Base-by-base conservation (phyloP, 2,329 filamentous ascomycete genomes). In the Aspergillus sclerotialis region DNA sequence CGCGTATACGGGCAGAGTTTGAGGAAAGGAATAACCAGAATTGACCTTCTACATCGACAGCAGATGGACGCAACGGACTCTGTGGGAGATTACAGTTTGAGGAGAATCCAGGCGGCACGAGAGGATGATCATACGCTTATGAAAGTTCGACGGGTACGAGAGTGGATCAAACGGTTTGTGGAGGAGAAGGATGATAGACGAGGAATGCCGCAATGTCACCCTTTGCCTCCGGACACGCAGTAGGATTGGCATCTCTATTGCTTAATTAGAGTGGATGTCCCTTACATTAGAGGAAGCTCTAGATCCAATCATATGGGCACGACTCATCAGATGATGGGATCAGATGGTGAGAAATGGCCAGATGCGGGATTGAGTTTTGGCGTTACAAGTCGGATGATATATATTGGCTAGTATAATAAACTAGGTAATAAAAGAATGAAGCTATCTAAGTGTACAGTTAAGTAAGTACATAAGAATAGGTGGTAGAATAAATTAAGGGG, bases 1-100 rank as follows among this genome's bases (percentile, higher is more conserved):
- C 80, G 75, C 48, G 89, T 95, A 0, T 88, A 92, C 49, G 89
- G 90, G 0, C 84, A 93, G 56, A 92, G 82, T 51, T 63, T 95
- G 42, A 76, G 82, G 17, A 75, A 75, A 43, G 77, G 78, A 6
- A 72, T 84, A 48, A 89, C 85, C 4, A 77, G 73, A 41, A 65
- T 90, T 16, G 72, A 80, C 42, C 61, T 93, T 28, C 61, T 93
- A 12, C 77, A 77, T 48, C 70, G 77, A 14, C 63, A 68, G 36
- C 69, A 63, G 39, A 52, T 74, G 7, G 72, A 74, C 38, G 65
- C 63, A 46, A 69, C 53, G 24, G 78, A 73, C 53, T 56, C 50
- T 38, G 69, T 64, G 4, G 80, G 80, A 0, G 63, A 75, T 25
- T 85, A 84, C 49, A 71, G 64, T 4, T 55, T 65, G 1, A 65